These are phyloP conservation scores for Gyrodon lividus DNA, from an alignment of 768 basidiomycete genomes.

Conservation along the genomic window DNA sequence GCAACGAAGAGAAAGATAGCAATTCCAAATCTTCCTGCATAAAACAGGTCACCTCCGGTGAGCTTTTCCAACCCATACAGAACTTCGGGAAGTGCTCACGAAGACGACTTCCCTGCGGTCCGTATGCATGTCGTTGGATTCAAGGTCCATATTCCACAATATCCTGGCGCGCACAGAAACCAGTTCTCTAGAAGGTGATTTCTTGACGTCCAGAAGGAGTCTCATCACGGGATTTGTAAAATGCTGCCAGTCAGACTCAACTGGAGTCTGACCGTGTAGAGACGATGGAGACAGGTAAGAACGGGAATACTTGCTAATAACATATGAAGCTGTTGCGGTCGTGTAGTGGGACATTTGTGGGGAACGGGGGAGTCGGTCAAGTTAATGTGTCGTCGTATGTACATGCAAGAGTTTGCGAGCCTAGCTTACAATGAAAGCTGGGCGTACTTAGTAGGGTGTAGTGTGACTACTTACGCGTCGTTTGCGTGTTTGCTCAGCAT, in stretches of 20 bases:
- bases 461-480: too few relatives aligned
- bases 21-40: slow-evolving; percentile 77
- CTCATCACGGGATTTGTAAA: slow-evolving; percentile 68
- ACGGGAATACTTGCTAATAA: slow-evolving; percentile 65
- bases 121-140: slow-evolving; percentile 34
- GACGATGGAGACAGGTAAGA: slow-evolving; percentile 45
- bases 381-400: background rate
- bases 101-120: slow-evolving; percentile 61
- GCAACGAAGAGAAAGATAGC: slow-evolving; percentile 58
- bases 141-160: slow-evolving; percentile 54
- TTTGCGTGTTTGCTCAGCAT: too few relatives aligned
- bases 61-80: background rate
- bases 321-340: slow-evolving; percentile 55
- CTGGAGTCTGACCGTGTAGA: slow-evolving; percentile 16
- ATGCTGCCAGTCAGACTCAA: slow-evolving; percentile 69
- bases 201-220: slow-evolving; percentile 61
- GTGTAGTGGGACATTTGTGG: slow-evolving; percentile 37
- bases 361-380: background rate
- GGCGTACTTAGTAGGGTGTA: too few relatives aligned
- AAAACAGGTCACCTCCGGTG: background rate
- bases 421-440: background rate
- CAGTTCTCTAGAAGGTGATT: slow-evolving; percentile 46
- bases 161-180: slow-evolving; percentile 67
- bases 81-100: slow-evolving; percentile 42
- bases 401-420: background rate